A percentile compares a stretch with the other conserved stretches of the same genome.
These are phyloP conservation scores for Eucalyptus virginea DNA, from an alignment of 345 rosid species.

Conservation along the genomic window DNA sequence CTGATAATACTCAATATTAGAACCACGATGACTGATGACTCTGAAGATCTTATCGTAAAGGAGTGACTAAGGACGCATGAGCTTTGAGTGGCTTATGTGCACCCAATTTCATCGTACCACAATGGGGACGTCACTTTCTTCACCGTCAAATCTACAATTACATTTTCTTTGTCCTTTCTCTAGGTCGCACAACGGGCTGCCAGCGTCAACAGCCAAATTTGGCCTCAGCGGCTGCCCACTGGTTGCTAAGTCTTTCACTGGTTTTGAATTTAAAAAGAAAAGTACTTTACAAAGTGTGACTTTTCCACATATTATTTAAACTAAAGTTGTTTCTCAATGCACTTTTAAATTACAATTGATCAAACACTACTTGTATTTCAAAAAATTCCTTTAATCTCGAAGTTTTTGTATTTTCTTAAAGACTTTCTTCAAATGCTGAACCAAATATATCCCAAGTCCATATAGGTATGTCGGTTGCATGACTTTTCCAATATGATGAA, in stretches of 20 bases:
- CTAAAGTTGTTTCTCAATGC: too few species aligned
- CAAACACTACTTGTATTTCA: too few species aligned
- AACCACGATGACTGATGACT: background rate
- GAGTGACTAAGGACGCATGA: background rate
- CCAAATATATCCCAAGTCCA: fast-evolving
- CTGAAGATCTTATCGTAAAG: background rate
- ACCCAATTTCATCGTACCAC: background rate
- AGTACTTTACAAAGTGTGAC: too few species aligned
- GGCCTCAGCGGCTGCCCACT: too few species aligned
- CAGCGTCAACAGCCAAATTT: too few species aligned
- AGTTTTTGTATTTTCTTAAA: too few species aligned
- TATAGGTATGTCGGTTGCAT: too few species aligned
- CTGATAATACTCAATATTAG: background rate
- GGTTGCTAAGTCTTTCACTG: too few species aligned
- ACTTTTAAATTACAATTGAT: too few species aligned
- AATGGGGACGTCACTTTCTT: background rate
- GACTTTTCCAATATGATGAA: background rate
- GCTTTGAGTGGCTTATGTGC: background rate
- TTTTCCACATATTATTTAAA: too few species aligned
- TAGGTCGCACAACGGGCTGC: fast-evolving
- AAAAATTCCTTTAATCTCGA: too few species aligned
- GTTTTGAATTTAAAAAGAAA: too few species aligned
- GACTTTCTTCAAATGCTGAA: fast-evolving
- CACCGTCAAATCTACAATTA: background rate
- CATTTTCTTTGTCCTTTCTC: background rate